Evolutionary conservation across 495 filamentous ascomycete species (phyloP).

Genomic region (Amniculicola lignicola): DNA sequence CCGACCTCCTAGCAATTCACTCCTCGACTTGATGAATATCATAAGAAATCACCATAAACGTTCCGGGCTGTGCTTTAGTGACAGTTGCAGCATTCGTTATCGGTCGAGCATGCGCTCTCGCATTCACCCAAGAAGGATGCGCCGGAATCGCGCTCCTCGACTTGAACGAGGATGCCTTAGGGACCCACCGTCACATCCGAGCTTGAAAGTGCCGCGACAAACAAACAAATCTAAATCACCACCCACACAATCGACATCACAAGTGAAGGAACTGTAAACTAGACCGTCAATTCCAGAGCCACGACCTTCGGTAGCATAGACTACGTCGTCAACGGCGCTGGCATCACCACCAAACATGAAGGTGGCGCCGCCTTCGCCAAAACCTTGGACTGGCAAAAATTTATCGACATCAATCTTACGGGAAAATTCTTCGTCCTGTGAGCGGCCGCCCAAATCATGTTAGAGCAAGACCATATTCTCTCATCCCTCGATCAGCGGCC

Average conservation of each 20-base stretch:
- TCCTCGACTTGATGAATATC: too few relatives aligned
- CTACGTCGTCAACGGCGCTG: conserved; percentile 31
- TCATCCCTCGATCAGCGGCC: neutral
- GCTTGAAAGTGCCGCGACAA: neutral
- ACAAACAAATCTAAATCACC: neutral
- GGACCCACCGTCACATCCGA: neutral
- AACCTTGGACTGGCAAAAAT: neutral
- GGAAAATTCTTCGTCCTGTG: conserved; percentile 24
- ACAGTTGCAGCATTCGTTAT: neutral
- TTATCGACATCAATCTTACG: conserved; percentile 21
- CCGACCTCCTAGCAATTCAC: too few relatives aligned
- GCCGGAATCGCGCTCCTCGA: conserved; percentile 7
- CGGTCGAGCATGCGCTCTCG: neutral
- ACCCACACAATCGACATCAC: neutral
- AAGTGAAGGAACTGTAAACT: conserved; percentile 14
- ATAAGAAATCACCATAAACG: too few relatives aligned
- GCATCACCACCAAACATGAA: conserved; percentile 21
- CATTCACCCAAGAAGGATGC: conserved; percentile 2
- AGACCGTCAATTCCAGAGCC: conserved; percentile 15
- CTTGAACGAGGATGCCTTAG: neutral
- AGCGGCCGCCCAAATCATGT: conserved; percentile 12
- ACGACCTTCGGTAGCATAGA: conserved; percentile 19
- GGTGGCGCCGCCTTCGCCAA: conserved; percentile 1
- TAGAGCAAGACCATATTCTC: conserved; percentile 20
- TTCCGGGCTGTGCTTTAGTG: conserved; percentile 2